A percentile compares a stretch with the other conserved stretches of the same genome.
phyloP scores from a whole-genome alignment of 331 rosid species.

The Rhamnella rubrinervis region DNA sequence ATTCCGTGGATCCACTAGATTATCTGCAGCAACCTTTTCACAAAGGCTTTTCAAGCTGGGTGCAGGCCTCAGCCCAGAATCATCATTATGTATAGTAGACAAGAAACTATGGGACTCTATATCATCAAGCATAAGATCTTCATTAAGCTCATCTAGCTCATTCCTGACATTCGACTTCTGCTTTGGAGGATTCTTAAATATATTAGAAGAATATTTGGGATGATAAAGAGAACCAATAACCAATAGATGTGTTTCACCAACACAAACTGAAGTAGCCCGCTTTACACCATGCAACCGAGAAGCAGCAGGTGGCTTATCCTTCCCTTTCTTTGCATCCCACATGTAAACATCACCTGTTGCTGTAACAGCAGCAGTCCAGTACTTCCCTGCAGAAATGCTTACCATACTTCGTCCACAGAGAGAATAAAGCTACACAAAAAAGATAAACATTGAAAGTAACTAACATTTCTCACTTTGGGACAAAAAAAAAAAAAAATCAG shows the following conservation, averaged over 20 bases:
- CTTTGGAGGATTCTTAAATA: constrained; percentile 38
- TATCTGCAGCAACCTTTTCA: constrained; percentile 82
- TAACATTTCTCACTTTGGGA: constrained; percentile 7
- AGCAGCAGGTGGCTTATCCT: constrained; percentile 70
- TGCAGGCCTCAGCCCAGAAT: constrained; percentile 33
- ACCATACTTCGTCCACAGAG: constrained; percentile 69
- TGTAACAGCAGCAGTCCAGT: constrained; percentile 85
- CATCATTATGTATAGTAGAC: constrained; percentile 35
- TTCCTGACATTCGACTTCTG: constrained; percentile 36
- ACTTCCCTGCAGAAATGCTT: constrained; percentile 86
- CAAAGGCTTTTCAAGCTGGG: constrained; percentile 90
- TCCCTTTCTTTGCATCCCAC: constrained; percentile 93
- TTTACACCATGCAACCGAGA: constrained; percentile 80
- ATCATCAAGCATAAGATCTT: constrained; percentile 64
- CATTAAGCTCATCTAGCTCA: constrained; percentile 59
- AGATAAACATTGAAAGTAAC: constrained; percentile 9
- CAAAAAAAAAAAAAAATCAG: constrained; percentile 3
- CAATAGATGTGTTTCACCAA: constrained; percentile 88
- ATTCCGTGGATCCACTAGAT: constrained; percentile 93
- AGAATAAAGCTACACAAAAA: constrained; percentile 51
- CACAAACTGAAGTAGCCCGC: constrained; percentile 85
- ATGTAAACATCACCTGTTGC: constrained; percentile 82
- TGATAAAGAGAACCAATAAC: constrained; percentile 80
- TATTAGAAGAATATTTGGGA: constrained; percentile 52
- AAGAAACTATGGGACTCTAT: constrained; percentile 37